These are phyloP conservation scores for Ogataea minuta DNA, from an alignment of 805 yeast species.

Conservation along the genomic window DNA sequence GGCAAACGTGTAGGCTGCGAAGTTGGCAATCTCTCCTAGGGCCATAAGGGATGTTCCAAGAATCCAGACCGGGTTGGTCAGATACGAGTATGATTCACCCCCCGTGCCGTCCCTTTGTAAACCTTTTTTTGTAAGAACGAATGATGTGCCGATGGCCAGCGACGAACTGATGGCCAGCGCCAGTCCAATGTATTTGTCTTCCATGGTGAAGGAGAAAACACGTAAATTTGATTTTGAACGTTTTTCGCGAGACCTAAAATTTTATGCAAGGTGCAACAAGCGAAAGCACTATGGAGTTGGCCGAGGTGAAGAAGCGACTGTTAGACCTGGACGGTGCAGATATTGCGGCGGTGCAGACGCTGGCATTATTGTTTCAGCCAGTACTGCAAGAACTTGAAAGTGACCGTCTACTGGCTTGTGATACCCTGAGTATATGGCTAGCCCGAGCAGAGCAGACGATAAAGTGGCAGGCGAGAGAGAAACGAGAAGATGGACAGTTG, in stretches of 20 bases:
- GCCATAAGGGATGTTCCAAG: constrained; percentile 91
- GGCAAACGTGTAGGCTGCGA: constrained; percentile 93
- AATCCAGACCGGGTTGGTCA: constrained; percentile 90
- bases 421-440: constrained; percentile 64
- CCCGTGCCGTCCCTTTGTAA: constrained; percentile 61
- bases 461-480: background rate
- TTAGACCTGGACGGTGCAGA: background rate
- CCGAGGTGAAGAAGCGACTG: constrained; percentile 1
- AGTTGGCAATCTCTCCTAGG: constrained; percentile 85
- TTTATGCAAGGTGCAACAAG: constrained; percentile 2
- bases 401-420: constrained; percentile 39
- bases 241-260: constrained; percentile 5
- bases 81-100: constrained; percentile 74
- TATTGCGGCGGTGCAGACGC: background rate
- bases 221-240: constrained; percentile 5
- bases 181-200: constrained; percentile 86
- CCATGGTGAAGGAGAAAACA: constrained; percentile 38
- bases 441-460: constrained; percentile 49
- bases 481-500: background rate
- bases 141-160: constrained; percentile 85
- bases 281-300: constrained; percentile 6
- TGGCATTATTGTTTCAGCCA: background rate
- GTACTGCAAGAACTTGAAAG: constrained; percentile 1
- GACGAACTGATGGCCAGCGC: constrained; percentile 86
- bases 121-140: constrained; percentile 86